phyloP scores from a whole-genome alignment of 495 filamentous ascomycete species.

The Talaromyces stipitatus region DNA sequence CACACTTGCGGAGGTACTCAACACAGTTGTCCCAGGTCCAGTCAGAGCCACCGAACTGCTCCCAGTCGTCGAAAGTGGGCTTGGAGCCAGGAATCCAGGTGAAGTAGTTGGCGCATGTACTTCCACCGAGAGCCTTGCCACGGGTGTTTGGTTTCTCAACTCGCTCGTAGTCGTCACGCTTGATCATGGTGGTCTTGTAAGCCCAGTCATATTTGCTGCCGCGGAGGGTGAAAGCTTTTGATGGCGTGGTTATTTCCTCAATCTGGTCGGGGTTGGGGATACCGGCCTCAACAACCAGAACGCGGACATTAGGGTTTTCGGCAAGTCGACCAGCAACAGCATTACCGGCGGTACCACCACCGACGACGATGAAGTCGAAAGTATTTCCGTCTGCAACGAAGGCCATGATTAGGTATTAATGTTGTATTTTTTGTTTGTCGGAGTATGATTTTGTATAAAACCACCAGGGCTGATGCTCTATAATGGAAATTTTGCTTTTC shows the following conservation, averaged over 20 bases:
- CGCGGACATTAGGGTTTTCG: slow-evolving; percentile 20
- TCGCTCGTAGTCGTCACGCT: slow-evolving; percentile 5
- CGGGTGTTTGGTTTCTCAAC: slow-evolving; percentile 22
- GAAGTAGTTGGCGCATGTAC: slow-evolving; percentile 43
- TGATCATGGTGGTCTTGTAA: slow-evolving; percentile 22
- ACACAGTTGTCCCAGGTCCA: slow-evolving; percentile 47
- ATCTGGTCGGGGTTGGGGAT: slow-evolving; percentile 35
- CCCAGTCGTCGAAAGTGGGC: slow-evolving; percentile 45
- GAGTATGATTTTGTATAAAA: neutral
- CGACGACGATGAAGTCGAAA: slow-evolving; percentile 49
- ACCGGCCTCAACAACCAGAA: slow-evolving; percentile 52
- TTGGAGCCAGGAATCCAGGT: slow-evolving; percentile 25
- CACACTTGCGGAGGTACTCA: slow-evolving; percentile 46
- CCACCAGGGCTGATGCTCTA: neutral
- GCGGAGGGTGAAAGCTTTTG: slow-evolving; percentile 21
- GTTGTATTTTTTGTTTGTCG: neutral
- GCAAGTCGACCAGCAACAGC: slow-evolving; percentile 43
- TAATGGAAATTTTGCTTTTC: neutral
- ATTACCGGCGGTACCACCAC: slow-evolving; percentile 49
- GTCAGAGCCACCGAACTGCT: slow-evolving; percentile 41
- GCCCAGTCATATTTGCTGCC: slow-evolving; percentile 53
- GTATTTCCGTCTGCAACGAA: slow-evolving; percentile 5
- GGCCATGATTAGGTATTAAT: neutral
- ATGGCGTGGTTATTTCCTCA: slow-evolving; percentile 38
- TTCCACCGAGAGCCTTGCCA: slow-evolving; percentile 51